These are phyloP conservation scores for Ajuga reptans DNA, from an alignment of 305 asterid genomes.

Conservation along the genomic window DNA sequence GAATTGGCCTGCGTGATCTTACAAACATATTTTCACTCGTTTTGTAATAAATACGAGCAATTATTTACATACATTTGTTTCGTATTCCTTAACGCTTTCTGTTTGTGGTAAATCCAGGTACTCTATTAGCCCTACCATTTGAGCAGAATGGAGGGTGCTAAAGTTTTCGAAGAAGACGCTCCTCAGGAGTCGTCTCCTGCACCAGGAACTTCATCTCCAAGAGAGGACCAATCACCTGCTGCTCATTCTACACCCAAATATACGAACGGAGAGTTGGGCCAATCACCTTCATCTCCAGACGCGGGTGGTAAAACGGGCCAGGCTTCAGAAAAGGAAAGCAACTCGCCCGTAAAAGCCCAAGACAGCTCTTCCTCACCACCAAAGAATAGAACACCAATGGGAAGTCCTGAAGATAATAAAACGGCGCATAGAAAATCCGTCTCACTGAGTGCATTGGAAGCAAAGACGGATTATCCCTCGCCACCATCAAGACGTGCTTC, in stretches of 20 bases:
- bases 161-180: constrained; percentile 29
- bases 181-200: constrained; percentile 32
- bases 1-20: neutral
- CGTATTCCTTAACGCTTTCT: neutral
- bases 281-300: constrained; percentile 11
- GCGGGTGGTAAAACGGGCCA: constrained; percentile 15
- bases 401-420: constrained; percentile 21
- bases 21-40: neutral
- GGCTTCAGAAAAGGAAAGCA: constrained; percentile 20
- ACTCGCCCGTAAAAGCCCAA: constrained; percentile 16
- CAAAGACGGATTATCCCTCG: constrained; percentile 9
- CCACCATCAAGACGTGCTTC: constrained; percentile 24
- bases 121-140: constrained; percentile 26
- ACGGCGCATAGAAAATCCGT: constrained; percentile 11
- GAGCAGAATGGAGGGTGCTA: constrained; percentile 53
- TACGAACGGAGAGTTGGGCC: constrained; percentile 14
- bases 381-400: constrained; percentile 24
- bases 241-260: constrained; percentile 18
- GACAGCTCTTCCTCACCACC: constrained; percentile 18
- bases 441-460: constrained; percentile 25
- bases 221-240: constrained; percentile 34
- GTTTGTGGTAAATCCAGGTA: constrained; percentile 25
- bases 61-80: neutral
- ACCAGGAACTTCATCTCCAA: constrained; percentile 28
- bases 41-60: neutral